phyloP scores from a whole-genome alignment of 768 basidiomycete genomes.

The Tricholoma flavovirens region DNA sequence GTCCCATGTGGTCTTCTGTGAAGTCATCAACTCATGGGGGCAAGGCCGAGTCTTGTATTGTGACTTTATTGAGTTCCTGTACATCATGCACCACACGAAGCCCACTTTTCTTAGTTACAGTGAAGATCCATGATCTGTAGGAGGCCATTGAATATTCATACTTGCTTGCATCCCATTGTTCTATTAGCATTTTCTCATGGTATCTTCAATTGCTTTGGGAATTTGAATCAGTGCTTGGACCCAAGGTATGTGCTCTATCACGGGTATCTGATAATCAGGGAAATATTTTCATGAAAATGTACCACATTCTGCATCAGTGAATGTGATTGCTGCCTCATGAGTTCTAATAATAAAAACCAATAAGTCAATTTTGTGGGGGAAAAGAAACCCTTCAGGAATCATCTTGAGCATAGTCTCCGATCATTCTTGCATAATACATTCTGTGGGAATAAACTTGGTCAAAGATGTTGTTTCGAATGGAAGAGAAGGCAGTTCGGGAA shows the following conservation, averaged over 20 bases:
- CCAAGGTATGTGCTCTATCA: background rate
- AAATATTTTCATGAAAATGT: conserved; percentile 19
- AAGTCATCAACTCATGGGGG: background rate
- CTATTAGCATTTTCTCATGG: conserved; percentile 16
- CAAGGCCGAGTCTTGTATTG: background rate
- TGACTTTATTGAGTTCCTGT: conserved; percentile 13
- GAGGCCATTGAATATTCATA: conserved; percentile 20
- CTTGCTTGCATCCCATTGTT: conserved; percentile 13
- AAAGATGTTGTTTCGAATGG: conserved; percentile 2
- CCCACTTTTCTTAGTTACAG: conserved; percentile 19
- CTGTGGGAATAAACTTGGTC: conserved; percentile 4
- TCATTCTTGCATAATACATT: conserved; percentile 10
- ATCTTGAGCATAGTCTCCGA: conserved; percentile 9
- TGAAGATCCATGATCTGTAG: conserved; percentile 18
- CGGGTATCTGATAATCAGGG: too few relatives aligned
- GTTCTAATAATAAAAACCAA: too few relatives aligned
- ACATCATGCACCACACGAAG: conserved; percentile 22
- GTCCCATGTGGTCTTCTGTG: background rate
- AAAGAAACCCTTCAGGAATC: conserved; percentile 4
- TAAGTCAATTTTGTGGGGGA: conserved; percentile 12
- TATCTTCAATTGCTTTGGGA: conserved; percentile 18
- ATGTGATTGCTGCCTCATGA: conserved; percentile 12
- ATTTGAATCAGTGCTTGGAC: conserved; percentile 12
- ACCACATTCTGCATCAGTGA: background rate
- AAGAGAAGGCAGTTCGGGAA: conserved; percentile 6